Evolutionary conservation across 2,329 filamentous ascomycete species (phyloP), one percentile per base, ranked within the genome.

Genomic region (Raffaelea arxii): DNA sequence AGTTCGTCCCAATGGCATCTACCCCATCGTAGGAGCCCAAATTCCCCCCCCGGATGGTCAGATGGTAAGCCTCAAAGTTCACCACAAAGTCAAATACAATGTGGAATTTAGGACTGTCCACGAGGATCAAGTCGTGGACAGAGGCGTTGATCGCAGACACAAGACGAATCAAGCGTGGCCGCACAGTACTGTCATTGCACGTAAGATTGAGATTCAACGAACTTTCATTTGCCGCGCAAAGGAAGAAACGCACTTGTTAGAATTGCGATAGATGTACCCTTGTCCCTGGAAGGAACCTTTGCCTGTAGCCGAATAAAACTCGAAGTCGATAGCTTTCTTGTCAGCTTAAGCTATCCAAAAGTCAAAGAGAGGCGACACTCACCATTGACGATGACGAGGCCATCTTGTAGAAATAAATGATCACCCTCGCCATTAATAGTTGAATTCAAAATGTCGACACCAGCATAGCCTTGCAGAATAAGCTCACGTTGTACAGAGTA

Each of bases 221-320:
- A 27, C 36, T 18, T 14, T 35, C 4, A n/a, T 11, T 32, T 12
- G 27, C 6, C 5, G 11, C 12, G 43, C 18, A 25, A 41, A 19
- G 4, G 21, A 12, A 36, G 21, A 30, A 1, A 41, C 44, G 2
- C 10, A 49, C 48, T 47, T 42, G 41, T 45, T 47, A 4, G 48
- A 36, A 35, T 50, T 50, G 12, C 45, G 69, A 49, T 68, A 67
- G 48, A 65, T 55, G 50, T 69, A 74, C 12, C 70, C 70, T 46
- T 67, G 65, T n/a, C 69, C 70, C 55, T 74, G 71, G 7, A 74
- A 59, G 24, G 69, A 68, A 11, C 71, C 70, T 41, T 63, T 64
- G 24, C 66, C 67, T 7, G 42, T 53, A 12, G 43, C 35, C 24
- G 62, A 70, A 47, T 65, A 72, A 42, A 74, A 54, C 51, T 74